A percentile compares a stretch with the other conserved stretches of the same genome.
Evolutionary conservation across 106 monocot genomes (phyloP).

Genomic region (Dioscorea dumetorum): DNA sequence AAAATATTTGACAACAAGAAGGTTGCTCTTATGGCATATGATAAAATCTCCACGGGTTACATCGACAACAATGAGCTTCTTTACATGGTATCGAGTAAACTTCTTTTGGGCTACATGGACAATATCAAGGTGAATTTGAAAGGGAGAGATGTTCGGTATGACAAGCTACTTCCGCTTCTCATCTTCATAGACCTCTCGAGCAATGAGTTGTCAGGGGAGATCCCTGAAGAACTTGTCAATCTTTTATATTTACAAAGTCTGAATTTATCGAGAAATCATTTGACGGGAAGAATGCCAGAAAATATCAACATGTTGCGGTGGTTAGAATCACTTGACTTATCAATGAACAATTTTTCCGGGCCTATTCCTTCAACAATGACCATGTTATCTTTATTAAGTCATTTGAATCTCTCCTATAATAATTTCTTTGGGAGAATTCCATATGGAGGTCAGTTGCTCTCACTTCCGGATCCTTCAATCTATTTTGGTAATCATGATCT

Average conservation of each 20-base stretch:
- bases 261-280: background rate
- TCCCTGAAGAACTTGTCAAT: background rate
- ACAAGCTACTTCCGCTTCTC: background rate
- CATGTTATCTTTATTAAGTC: no score
- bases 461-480: no score
- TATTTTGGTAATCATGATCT: no score
- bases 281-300: background rate
- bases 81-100: no score
- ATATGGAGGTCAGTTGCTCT: no score
- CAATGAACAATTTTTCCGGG: background rate
- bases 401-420: no score
- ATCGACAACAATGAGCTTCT: no score
- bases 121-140: background rate
- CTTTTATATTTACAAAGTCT: background rate
- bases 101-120: no score
- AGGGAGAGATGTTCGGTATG: background rate
- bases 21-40: no score
- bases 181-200: slow-evolving; percentile 3
- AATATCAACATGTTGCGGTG: background rate
- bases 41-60: no score
- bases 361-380: slow-evolving; percentile 1
- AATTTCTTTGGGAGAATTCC: no score
- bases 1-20: no score
- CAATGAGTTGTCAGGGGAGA: slow-evolving; percentile 8
- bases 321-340: background rate